These are phyloP conservation scores for Coprinellus micaceus DNA, from an alignment of 768 basidiomycete genomes.

Conservation along the genomic window DNA sequence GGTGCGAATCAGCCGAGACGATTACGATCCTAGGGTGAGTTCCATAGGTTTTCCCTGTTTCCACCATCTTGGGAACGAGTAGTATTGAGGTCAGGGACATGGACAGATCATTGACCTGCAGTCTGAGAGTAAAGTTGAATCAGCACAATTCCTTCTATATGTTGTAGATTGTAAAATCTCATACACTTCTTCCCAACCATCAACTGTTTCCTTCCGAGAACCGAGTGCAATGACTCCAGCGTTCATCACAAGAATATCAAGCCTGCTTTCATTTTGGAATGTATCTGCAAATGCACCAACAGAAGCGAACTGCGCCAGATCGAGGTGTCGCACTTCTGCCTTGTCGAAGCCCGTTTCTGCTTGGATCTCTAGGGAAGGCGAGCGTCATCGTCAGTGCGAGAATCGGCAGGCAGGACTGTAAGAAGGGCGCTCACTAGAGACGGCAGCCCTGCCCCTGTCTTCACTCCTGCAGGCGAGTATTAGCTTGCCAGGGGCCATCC, in stretches of 20 bases:
- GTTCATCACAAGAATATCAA: constrained; percentile 46
- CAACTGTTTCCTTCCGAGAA: constrained; percentile 18
- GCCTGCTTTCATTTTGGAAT: constrained; percentile 28
- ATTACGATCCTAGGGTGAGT: constrained; percentile 33
- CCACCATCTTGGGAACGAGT: constrained; percentile 37
- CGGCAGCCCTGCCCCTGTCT: constrained; percentile 29
- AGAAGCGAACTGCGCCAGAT: constrained; percentile 34
- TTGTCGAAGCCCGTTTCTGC: constrained; percentile 28
- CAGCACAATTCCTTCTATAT: background rate
- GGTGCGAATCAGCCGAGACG: constrained; percentile 40
- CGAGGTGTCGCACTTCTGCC: constrained; percentile 36
- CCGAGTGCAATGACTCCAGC: constrained; percentile 22
- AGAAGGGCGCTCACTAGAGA: constrained; percentile 26
- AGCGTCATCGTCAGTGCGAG: constrained; percentile 4
- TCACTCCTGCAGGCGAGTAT: constrained; percentile 35
- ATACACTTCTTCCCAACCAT: constrained; percentile 49
- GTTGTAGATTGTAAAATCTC: constrained; percentile 5
- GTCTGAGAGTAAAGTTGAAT: constrained; percentile 19
- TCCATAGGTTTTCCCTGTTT: constrained; percentile 26
- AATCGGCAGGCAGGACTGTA: too few relatives aligned
- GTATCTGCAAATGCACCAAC: constrained; percentile 34
- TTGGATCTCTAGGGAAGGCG: constrained; percentile 13
- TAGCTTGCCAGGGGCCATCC: constrained; percentile 36
- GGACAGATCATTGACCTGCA: constrained; percentile 44
- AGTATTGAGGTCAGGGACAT: constrained; percentile 34